phyloP scores from a whole-genome alignment of 768 basidiomycete species.

The Boletus pseudo-olivaceus region DNA sequence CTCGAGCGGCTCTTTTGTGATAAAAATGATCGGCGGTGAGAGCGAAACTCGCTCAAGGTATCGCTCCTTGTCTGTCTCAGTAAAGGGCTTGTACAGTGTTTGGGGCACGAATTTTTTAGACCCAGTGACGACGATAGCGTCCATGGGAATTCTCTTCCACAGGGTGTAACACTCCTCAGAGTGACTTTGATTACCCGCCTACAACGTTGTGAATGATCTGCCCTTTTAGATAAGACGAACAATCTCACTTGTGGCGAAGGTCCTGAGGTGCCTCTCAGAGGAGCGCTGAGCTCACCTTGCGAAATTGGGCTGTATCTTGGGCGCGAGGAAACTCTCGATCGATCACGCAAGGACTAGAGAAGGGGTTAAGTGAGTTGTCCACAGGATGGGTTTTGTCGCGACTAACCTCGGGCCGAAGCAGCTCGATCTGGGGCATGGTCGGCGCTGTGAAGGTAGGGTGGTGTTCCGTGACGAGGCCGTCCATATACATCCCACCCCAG shows the following conservation, averaged over 20 bases:
- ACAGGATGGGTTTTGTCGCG: neutral
- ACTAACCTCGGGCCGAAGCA: neutral
- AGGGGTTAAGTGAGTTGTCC: neutral
- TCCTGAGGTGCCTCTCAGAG: neutral
- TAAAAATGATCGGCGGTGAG: conserved; percentile 60
- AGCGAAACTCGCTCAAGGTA: conserved; percentile 67
- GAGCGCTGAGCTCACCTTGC: neutral
- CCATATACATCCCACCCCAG: neutral
- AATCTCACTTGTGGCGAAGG: conserved; percentile 3
- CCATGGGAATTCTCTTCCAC: conserved; percentile 10
- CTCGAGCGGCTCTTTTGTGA: conserved; percentile 47
- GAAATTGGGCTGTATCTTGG: neutral
- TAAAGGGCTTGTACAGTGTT: conserved; percentile 65
- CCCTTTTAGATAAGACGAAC: neutral
- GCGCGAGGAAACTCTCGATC: neutral
- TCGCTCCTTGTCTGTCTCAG: conserved; percentile 63
- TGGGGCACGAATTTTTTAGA: conserved; percentile 58
- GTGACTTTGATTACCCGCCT: neutral
- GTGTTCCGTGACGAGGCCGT: neutral
- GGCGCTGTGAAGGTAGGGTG: neutral
- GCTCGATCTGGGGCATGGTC: neutral
- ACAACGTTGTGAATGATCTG: neutral
- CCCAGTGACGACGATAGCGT: conserved; percentile 23
- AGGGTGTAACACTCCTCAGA: conserved; percentile 15
- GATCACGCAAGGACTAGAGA: neutral